A percentile compares a stretch with the other conserved stretches of the same genome.
Conservation (phyloP, 2,329 filamentous ascomycete genomes). For the Aspergillus sp. region DNA sequence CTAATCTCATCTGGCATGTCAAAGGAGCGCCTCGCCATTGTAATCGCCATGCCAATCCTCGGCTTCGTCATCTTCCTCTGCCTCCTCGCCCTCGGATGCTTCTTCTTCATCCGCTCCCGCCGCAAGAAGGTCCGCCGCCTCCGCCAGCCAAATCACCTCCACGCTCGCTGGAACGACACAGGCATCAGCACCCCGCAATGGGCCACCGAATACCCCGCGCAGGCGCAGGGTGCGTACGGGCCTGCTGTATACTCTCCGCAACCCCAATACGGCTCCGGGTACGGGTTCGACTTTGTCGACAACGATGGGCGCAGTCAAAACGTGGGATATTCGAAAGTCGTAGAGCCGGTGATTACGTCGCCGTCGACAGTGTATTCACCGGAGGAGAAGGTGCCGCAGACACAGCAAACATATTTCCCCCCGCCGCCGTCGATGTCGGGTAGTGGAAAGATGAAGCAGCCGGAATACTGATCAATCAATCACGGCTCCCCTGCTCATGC, state of each 20-base stretch:
- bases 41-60: conserved; percentile 46
- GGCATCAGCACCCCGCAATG: conserved; percentile 30
- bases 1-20: conserved; percentile 17
- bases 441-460: conserved; percentile 2
- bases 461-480: background rate
- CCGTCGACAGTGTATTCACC: conserved; percentile 9
- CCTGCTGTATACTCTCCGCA: conserved; percentile 15
- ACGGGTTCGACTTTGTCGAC: conserved; percentile 27
- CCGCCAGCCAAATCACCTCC: conserved; percentile 29
- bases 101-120: conserved; percentile 44
- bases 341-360: conserved; percentile 12
- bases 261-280: background rate
- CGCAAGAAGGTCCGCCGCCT: conserved; percentile 34
- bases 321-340: conserved; percentile 12
- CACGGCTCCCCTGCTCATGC: no score
- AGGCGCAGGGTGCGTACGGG: conserved; percentile 17
- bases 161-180: conserved; percentile 37
- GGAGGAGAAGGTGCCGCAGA: conserved; percentile 11
- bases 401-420: conserved; percentile 1
- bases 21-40: conserved; percentile 36
- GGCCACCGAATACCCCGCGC: conserved; percentile 25
- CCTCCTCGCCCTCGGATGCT: conserved; percentile 36
- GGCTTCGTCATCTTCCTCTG: conserved; percentile 41
- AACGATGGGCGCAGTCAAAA: conserved; percentile 27
- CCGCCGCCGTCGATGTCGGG: background rate